Percentiles rank a stretch among this genome's conserved stretches.
phyloP scores from a whole-genome alignment of 2,329 filamentous ascomycete genomes.

The Talaromyces sp. region DNA sequence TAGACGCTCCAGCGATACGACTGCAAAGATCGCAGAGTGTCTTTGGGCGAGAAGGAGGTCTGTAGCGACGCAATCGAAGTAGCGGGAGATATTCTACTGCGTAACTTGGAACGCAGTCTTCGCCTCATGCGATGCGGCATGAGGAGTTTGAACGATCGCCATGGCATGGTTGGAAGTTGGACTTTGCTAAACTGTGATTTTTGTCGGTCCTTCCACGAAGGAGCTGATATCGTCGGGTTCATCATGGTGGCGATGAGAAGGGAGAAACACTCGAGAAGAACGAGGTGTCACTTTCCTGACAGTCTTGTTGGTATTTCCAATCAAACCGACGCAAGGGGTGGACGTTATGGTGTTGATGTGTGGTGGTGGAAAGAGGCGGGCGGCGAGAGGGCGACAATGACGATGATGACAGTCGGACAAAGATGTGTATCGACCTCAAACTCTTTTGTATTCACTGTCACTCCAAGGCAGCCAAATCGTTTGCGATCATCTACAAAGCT shows the following conservation, averaged over 20 bases:
- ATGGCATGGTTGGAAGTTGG: slow-evolving; percentile 45
- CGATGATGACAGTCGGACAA: slow-evolving; percentile 13
- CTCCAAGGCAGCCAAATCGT: not conserved
- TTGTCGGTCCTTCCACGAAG: slow-evolving; percentile 48
- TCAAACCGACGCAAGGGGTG: slow-evolving; percentile 11
- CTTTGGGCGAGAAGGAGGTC: slow-evolving; percentile 75
- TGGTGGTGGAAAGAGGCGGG: slow-evolving; percentile 15
- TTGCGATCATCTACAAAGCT: not conserved
- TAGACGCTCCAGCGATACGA: slow-evolving; percentile 76
- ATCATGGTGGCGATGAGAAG: slow-evolving; percentile 14
- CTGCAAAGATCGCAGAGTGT: slow-evolving; percentile 72
- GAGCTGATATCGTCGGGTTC: slow-evolving; percentile 20
- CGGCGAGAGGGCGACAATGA: slow-evolving; percentile 9
- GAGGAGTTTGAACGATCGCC: slow-evolving; percentile 48
- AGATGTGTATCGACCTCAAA: not conserved
- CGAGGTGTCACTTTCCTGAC: not conserved
- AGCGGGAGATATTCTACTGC: slow-evolving; percentile 62
- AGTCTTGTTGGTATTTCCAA: slow-evolving; percentile 11
- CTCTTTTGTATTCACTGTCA: not conserved
- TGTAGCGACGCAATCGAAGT: slow-evolving; percentile 73
- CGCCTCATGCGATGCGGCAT: slow-evolving; percentile 65
- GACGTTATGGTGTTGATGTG: not conserved
- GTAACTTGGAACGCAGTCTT: slow-evolving; percentile 66
- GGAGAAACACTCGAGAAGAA: not conserved
- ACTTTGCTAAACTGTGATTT: slow-evolving; percentile 45